Evolutionary conservation across 139 green algal genomes (phyloP).

Genomic region (Micractinium sp.): DNA sequence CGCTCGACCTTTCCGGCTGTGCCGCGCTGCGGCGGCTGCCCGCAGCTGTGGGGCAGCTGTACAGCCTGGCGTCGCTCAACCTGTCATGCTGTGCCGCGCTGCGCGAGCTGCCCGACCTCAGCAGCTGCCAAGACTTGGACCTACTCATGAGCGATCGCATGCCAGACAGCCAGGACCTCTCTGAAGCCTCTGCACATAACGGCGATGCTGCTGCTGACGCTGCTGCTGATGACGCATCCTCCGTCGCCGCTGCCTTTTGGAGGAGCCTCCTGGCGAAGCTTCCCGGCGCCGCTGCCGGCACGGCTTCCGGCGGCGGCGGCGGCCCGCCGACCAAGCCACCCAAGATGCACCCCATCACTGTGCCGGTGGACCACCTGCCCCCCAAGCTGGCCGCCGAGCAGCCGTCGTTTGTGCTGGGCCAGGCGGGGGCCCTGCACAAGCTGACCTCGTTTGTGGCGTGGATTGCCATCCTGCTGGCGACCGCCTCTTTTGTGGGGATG

Average conservation of each 20-base stretch:
- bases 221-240: too few relatives aligned
- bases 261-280: too few relatives aligned
- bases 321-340: too few relatives aligned
- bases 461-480: not conserved
- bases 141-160: not conserved
- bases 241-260: too few relatives aligned
- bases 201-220: too few relatives aligned
- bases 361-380: not conserved
- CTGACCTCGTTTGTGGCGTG: not conserved
- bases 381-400: not conserved
- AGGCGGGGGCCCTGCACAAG: not conserved
- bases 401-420: not conserved
- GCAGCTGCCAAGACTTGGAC: not conserved
- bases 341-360: not conserved
- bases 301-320: too few relatives aligned
- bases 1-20: not conserved
- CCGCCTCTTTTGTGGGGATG: not conserved
- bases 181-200: too few relatives aligned
- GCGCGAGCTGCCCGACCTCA: not conserved
- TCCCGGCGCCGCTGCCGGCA: too few relatives aligned
- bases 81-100: not conserved
- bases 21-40: not conserved
- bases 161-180: too few relatives aligned
- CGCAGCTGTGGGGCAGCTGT: not conserved
- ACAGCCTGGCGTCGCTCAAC: not conserved